These are phyloP conservation scores for Arthrobotrys sinensis DNA, from an alignment of 2,329 filamentous ascomycete species.

Conservation along the genomic window DNA sequence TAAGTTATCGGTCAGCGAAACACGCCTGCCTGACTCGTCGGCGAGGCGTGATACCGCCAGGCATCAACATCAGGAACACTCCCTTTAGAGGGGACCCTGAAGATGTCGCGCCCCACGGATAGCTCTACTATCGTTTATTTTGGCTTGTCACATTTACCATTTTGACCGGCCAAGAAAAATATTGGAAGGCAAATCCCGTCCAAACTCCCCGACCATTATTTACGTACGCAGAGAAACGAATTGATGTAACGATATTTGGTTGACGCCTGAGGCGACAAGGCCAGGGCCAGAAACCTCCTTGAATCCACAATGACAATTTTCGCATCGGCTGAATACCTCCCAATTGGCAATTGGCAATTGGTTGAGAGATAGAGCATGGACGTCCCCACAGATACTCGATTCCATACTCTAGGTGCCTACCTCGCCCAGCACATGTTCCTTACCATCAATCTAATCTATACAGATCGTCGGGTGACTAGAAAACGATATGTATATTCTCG, in stretches of 20 bases:
- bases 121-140: conserved; percentile 14
- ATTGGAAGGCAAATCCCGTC: conserved; percentile 4
- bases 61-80: conserved; percentile 34
- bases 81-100: conserved; percentile 26
- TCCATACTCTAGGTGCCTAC: conserved; percentile 20
- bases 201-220: conserved; percentile 6
- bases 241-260: conserved; percentile 2
- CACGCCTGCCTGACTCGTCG: conserved; percentile 34
- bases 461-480: conserved; percentile 33
- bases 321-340: conserved; percentile 29
- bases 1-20: conserved; percentile 4
- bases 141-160: neutral
- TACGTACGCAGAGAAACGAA: neutral
- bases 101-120: neutral
- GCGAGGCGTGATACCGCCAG: conserved; percentile 20
- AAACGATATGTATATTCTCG: conserved; percentile 1
- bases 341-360: conserved; percentile 29
- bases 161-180: conserved; percentile 16
- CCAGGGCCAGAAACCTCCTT: neutral
- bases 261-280: neutral
- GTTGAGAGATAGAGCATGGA: conserved; percentile 11
- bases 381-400: conserved; percentile 8
- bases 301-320: conserved; percentile 24
- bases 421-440: conserved; percentile 10
- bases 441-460: conserved; percentile 38